Conservation (phyloP, 441 rosid species). For the Pelargonium hybrid region DNA sequence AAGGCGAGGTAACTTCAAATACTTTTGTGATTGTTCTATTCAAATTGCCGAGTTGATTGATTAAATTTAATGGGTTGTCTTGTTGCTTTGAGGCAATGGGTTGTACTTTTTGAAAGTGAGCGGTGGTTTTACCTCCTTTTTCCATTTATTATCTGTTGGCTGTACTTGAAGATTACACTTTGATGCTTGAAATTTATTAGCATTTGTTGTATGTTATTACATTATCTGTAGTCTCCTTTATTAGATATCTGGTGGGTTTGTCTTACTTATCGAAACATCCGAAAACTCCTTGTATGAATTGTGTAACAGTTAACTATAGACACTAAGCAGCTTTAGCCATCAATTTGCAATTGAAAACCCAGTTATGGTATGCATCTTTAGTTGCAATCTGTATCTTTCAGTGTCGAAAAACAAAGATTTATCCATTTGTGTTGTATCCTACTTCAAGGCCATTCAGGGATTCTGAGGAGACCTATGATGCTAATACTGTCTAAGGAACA, state of each 20-base stretch:
- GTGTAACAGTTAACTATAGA: not conserved
- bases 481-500: not conserved
- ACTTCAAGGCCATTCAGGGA: not conserved
- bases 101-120: not conserved
- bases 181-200: not conserved
- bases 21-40: not conserved
- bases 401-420: not conserved
- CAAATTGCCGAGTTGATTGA: not conserved
- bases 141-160: not conserved
- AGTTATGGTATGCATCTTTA: not conserved
- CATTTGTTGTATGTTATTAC: not conserved
- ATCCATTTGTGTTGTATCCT: not conserved
- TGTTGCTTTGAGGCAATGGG: not conserved
- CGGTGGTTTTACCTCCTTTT: not conserved
- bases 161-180: not conserved
- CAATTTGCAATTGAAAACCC: not conserved
- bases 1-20: slow-evolving; percentile 6
- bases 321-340: not conserved
- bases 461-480: not conserved
- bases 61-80: not conserved
- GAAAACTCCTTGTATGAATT: not conserved
- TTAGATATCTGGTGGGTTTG: not conserved
- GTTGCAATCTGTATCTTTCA: not conserved
- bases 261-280: not conserved
- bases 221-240: not conserved